Percentiles rank a stretch among this genome's conserved stretches.
Conservation (phyloP, 805 yeast species). For the Torulaspora microellipsoides region DNA sequence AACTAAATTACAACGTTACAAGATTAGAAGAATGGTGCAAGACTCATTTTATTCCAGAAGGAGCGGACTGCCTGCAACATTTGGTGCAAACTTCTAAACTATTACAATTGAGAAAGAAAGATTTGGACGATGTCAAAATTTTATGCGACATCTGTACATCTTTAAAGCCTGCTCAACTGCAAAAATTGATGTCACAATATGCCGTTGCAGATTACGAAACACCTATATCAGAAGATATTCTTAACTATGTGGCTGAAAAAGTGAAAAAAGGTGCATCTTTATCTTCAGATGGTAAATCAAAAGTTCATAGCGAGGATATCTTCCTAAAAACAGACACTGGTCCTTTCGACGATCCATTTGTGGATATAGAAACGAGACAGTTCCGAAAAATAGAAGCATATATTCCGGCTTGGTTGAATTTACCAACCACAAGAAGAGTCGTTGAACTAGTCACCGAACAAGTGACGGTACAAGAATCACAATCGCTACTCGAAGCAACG, state of each 20-base stretch:
- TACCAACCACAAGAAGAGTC: slow-evolving; percentile 83
- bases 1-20: slow-evolving; percentile 92
- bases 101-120: slow-evolving; percentile 84
- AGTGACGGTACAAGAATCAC: slow-evolving; percentile 61
- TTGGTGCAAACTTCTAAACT: slow-evolving; percentile 89
- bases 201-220: slow-evolving; percentile 91
- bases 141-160: slow-evolving; percentile 93
- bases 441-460: slow-evolving; percentile 83
- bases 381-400: slow-evolving; percentile 82
- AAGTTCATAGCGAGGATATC: slow-evolving; percentile 45
- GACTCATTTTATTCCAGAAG: slow-evolving; percentile 85
- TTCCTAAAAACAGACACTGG: slow-evolving; percentile 68
- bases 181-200: slow-evolving; percentile 83
- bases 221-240: slow-evolving; percentile 78
- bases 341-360: slow-evolving; percentile 79
- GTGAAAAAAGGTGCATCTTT: slow-evolving; percentile 48
- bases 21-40: slow-evolving; percentile 98
- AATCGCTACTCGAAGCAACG: slow-evolving; percentile 8
- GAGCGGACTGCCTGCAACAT: slow-evolving; percentile 76
- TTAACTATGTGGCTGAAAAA: slow-evolving; percentile 73
- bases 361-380: slow-evolving; percentile 67
- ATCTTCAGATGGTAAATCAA: slow-evolving; percentile 47
- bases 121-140: slow-evolving; percentile 83
- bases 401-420: slow-evolving; percentile 89
- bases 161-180: slow-evolving; percentile 91